phyloP scores from a whole-genome alignment of 495 filamentous ascomycete species.

The Bathelium albidoporum region DNA sequence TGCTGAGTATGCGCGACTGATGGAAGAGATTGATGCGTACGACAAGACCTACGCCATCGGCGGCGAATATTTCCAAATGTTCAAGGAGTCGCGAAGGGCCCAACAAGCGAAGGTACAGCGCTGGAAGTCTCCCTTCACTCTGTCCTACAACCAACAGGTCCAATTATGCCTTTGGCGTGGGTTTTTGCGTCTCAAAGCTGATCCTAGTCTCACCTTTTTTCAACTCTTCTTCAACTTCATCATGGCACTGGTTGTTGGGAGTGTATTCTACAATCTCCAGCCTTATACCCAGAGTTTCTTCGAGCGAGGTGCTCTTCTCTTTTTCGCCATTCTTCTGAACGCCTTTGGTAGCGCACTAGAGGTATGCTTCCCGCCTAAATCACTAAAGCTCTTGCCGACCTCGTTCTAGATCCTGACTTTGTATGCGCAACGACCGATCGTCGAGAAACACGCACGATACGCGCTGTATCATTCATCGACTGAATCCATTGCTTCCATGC shows the following conservation, averaged over 20 bases:
- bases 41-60: constrained; percentile 2
- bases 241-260: constrained; percentile 69
- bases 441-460: constrained; percentile 83
- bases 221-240: constrained; percentile 58
- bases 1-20: neutral
- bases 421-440: constrained; percentile 82
- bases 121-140: constrained; percentile 8
- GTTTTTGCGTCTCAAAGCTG: constrained; percentile 54
- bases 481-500: constrained; percentile 74
- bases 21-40: constrained; percentile 10
- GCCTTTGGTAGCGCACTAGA: constrained; percentile 70
- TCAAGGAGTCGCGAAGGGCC: constrained; percentile 36
- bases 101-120: constrained; percentile 47
- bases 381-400: neutral
- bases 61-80: constrained; percentile 39
- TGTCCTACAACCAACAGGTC: constrained; percentile 6
- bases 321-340: constrained; percentile 77
- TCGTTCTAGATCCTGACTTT: constrained; percentile 54
- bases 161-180: constrained; percentile 51
- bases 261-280: constrained; percentile 67
- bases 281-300: constrained; percentile 58
- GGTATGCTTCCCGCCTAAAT: constrained; percentile 26
- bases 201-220: constrained; percentile 57
- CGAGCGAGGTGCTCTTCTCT: constrained; percentile 62
- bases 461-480: constrained; percentile 88